A percentile compares a stretch with the other conserved stretches of the same genome.
These are phyloP conservation scores for Phanerochaete sordida DNA, from an alignment of 768 basidiomycete species.

Conservation along the genomic window DNA sequence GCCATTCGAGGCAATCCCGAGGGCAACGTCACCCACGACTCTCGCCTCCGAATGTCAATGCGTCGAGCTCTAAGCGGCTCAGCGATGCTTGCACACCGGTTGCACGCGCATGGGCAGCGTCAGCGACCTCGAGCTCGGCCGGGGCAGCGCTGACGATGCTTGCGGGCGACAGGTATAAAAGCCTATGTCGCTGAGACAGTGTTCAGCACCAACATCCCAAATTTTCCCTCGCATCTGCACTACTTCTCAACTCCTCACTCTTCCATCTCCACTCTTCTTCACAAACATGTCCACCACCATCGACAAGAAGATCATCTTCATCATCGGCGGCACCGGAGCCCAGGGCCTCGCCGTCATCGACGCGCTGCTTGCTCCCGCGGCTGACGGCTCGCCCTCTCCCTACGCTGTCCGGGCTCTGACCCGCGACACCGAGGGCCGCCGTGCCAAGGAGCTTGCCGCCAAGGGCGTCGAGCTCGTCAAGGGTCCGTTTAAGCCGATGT, in stretches of 20 bases:
- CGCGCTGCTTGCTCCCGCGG: slow-evolving; percentile 29
- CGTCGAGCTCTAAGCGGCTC: no score
- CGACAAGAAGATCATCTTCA: slow-evolving; percentile 33
- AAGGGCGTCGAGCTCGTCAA: slow-evolving; percentile 33
- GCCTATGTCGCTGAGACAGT: background rate
- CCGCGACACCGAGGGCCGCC: slow-evolving; percentile 27
- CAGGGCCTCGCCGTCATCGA: slow-evolving; percentile 37
- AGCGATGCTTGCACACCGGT: no score
- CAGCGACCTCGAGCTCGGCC: background rate
- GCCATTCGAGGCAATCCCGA: no score
- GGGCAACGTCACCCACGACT: no score
- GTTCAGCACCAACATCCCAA: background rate
- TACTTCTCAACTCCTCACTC: no score
- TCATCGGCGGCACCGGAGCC: slow-evolving; percentile 42
- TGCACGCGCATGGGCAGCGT: background rate
- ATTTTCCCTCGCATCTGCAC: no score
- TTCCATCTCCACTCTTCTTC: no score
- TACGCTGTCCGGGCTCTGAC: slow-evolving; percentile 39
- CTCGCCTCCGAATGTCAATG: no score
- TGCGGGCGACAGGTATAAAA: background rate
- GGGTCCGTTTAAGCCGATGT: slow-evolving; percentile 20
- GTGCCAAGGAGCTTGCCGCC: slow-evolving; percentile 31
- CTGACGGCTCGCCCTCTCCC: slow-evolving; percentile 35
- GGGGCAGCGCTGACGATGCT: background rate
- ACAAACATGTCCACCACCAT: slow-evolving; percentile 2